Evolutionary conservation across 2,329 filamentous ascomycete species (phyloP), one percentile per base, ranked within the genome.

Genomic region (Phialophora chinensis): DNA sequence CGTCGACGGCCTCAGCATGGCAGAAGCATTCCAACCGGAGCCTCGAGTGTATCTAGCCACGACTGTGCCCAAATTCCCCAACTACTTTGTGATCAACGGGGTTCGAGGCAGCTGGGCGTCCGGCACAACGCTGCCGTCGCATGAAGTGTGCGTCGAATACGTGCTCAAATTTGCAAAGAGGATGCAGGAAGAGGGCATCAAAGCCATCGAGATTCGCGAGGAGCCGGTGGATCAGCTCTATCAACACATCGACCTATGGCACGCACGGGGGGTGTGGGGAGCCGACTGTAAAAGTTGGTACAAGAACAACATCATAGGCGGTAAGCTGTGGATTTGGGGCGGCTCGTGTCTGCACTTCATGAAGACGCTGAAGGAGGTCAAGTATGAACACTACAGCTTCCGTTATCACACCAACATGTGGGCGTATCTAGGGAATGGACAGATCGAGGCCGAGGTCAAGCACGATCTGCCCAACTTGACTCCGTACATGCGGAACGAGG

Each of bases 71-170:
- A 58, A 63, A 42, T 69, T 71, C 31, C 69, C 69, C 47, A 71
- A 69, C 23, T 71, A 63, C 58, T 71, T 69, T 44, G 54, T 66
- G 29, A 20, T 67, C 8, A 65, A 65, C 33, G 69, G 60, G 5
- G 53, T 57, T 17, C 31, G 63, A 53, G 63, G 53, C 17, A 66
- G 62, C n/a, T 61, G 54, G 33, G 54, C 63, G 2, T 29, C 31
- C 33, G 66, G 66, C 2, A 64, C 63, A 44, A n/a, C 61, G 29
- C 44, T 68, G 4, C 60, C 66, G 10, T 61, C 60, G 23, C 57
- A 58, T 50, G 63, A 68, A 47, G 57, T 54, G n/a, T 49, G 44
- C 17, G 58, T 56, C 31, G 66, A 68, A 17, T 68, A 70, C 31
- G 53, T 68, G 23, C n/a, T 68, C 31, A 27, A 66, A 25, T 68